Evolutionary conservation across 1,139 yeast genomes (phyloP).

Genomic region (Debaryomyces fabryi): DNA sequence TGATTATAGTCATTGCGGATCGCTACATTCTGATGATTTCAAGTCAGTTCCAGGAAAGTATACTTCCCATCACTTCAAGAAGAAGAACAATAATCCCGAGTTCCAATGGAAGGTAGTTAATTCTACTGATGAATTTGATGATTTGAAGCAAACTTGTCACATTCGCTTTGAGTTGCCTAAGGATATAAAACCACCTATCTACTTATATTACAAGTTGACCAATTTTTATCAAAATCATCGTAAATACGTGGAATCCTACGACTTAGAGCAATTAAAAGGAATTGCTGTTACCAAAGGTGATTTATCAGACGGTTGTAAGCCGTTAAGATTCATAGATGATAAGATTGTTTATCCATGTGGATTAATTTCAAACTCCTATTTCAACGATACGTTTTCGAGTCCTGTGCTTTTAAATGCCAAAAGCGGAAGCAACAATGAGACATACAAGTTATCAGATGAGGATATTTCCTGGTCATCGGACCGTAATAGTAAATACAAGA

Average conservation of each 20-base stretch:
- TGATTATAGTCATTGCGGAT: slow-evolving; percentile 61
- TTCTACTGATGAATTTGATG: slow-evolving; percentile 37
- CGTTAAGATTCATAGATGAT: slow-evolving; percentile 51
- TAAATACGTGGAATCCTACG: slow-evolving; percentile 73
- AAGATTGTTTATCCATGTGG: slow-evolving; percentile 84
- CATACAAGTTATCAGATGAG: slow-evolving; percentile 63
- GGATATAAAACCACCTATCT: slow-evolving; percentile 62
- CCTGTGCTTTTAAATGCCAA: slow-evolving; percentile 49
- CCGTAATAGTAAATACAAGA: slow-evolving; percentile 68
- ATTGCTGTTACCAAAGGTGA: slow-evolving; percentile 51
- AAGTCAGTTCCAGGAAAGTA: slow-evolving; percentile 53
- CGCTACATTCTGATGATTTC: slow-evolving; percentile 39
- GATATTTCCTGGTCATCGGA: slow-evolving; percentile 92
- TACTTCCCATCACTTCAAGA: slow-evolving; percentile 56
- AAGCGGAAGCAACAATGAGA: slow-evolving; percentile 42
- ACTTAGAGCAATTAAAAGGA: slow-evolving; percentile 65
- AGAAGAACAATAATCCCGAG: slow-evolving; percentile 38
- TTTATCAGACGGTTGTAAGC: slow-evolving; percentile 59
- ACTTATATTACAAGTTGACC: slow-evolving; percentile 67
- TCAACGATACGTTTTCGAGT: slow-evolving; percentile 77
- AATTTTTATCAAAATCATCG: slow-evolving; percentile 80
- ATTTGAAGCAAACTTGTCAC: slow-evolving; percentile 46
- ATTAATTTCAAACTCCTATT: slow-evolving; percentile 86
- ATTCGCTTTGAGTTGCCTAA: slow-evolving; percentile 62
- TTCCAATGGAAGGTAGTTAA: slow-evolving; percentile 59